Conservation (phyloP, 1,284 basidiomycete genomes). For the Tilletia horrida region DNA sequence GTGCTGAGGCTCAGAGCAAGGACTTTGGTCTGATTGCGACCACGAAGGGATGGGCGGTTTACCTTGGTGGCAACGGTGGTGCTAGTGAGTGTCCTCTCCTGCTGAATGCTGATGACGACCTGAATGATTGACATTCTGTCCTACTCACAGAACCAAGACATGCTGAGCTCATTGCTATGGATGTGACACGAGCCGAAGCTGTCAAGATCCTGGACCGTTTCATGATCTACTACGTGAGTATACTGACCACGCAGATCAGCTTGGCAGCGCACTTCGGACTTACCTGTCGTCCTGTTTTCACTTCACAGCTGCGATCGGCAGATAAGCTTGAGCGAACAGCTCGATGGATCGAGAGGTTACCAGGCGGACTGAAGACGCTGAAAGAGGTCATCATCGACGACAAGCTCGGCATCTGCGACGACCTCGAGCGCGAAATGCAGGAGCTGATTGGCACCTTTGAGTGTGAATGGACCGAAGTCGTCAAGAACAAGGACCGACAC, state of each 20-base stretch:
- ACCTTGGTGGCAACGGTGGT: constrained; percentile 71
- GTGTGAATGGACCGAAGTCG: constrained; percentile 70
- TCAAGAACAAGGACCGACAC: constrained; percentile 62
- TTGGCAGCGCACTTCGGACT: neutral
- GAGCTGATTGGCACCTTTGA: constrained; percentile 66
- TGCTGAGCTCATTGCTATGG: constrained; percentile 60
- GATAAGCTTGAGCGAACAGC: constrained; percentile 64
- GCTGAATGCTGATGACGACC: neutral
- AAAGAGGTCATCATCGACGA: constrained; percentile 70
- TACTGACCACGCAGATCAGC: neutral
- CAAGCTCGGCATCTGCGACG: constrained; percentile 69
- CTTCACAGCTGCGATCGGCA: constrained; percentile 70
- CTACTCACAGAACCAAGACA: constrained; percentile 59
- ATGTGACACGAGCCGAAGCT: constrained; percentile 53
- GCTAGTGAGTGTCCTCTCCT: constrained; percentile 54
- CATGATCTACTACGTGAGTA: constrained; percentile 56
- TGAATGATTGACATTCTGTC: no score
- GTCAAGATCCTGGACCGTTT: constrained; percentile 69
- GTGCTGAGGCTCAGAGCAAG: constrained; percentile 57
- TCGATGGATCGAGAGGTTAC: constrained; percentile 70
- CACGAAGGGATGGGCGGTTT: constrained; percentile 65
- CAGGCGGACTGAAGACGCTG: constrained; percentile 68
- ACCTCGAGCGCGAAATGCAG: constrained; percentile 71
- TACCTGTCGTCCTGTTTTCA: neutral
- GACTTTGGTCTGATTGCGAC: constrained; percentile 77